Percentiles rank a stretch among this genome's conserved stretches.
Conservation (phyloP, 1,284 basidiomycete genomes). For the Tremellales sp. region DNA sequence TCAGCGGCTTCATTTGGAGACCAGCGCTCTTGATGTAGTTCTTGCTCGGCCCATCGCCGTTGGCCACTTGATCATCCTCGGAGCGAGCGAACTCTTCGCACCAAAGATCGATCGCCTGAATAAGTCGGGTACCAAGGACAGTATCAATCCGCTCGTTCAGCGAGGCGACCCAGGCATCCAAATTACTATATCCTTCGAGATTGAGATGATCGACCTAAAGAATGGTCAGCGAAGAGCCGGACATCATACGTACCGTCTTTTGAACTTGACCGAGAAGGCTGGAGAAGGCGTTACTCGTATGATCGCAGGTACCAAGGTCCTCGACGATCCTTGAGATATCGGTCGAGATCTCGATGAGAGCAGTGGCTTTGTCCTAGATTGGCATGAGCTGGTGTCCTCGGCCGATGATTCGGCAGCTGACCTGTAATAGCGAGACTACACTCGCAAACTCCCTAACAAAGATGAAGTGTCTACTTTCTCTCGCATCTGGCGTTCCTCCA, state of each 20-base stretch:
- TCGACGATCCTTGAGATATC: conserved; percentile 80
- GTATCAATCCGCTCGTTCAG: conserved; percentile 82
- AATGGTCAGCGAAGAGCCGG: neutral
- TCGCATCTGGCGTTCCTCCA: conserved; percentile 58
- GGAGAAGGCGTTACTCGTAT: conserved; percentile 74
- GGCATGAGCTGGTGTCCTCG: neutral
- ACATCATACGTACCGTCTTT: conserved; percentile 60
- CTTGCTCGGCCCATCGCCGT: conserved; percentile 9
- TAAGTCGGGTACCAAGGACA: conserved; percentile 73
- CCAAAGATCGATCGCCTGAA: conserved; percentile 79
- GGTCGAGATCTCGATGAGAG: conserved; percentile 83
- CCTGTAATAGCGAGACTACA: conserved; percentile 80
- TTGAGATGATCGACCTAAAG: conserved; percentile 84
- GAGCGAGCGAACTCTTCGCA: conserved; percentile 74
- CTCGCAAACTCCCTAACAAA: conserved; percentile 95
- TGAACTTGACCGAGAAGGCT: conserved; percentile 77
- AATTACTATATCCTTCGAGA: conserved; percentile 92
- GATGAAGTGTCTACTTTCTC: conserved; percentile 83
- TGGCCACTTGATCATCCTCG: conserved; percentile 58
- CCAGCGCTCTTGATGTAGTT: neutral
- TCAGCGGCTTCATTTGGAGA: conserved; percentile 63
- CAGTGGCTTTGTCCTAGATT: conserved; percentile 83
- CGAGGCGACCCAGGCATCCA: conserved; percentile 92
- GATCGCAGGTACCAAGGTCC: conserved; percentile 80
- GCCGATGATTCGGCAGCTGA: conserved; percentile 29